A percentile compares a stretch with the other conserved stretches of the same genome.
These are phyloP conservation scores for Phytopythium helicoides DNA, from an alignment of 352 stramenopile genomes.

Conservation along the genomic window DNA sequence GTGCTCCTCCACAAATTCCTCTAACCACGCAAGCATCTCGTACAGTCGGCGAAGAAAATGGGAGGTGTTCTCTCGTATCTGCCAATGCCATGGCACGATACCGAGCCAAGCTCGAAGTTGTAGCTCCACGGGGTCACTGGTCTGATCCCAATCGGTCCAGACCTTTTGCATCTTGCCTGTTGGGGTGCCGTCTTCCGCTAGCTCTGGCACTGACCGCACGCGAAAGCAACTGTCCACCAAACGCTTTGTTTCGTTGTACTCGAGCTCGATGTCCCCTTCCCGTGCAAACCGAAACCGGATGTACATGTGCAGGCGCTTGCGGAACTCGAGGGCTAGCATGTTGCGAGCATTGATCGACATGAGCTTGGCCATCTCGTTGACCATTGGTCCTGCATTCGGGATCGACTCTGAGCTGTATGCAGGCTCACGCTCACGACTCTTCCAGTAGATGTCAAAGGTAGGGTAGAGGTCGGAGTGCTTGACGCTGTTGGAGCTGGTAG, in stretches of 20 bases:
- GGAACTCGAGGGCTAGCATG: conserved; percentile 5
- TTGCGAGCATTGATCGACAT: conserved; percentile 5
- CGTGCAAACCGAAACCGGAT: conserved; percentile 2
- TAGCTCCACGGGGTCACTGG: conserved; percentile 2
- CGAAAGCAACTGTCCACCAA: conserved; percentile 5
- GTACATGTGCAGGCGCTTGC: not conserved
- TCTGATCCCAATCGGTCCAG: conserved; percentile 6
- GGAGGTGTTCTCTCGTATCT: conserved; percentile 1
- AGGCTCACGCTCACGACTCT: not conserved
- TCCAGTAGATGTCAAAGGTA: not conserved
- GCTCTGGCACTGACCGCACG: not conserved
- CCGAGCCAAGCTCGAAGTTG: conserved; percentile 5
- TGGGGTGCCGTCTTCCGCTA: not conserved
- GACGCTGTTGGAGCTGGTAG: not conserved
- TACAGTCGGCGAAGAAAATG: conserved; percentile 1
- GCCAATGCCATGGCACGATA: conserved; percentile 6
- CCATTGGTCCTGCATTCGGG: not conserved
- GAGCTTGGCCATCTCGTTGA: not conserved
- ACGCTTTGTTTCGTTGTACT: not conserved
- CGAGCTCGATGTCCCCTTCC: not conserved
- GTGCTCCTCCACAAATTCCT: conserved; percentile 2
- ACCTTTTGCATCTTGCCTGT: not conserved
- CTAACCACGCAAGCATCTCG: conserved; percentile 1
- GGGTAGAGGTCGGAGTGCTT: not conserved
- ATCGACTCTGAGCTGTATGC: not conserved